Evolutionary conservation across 2,329 filamentous ascomycete species (phyloP).

Genomic region (Helicocarpus griseus): DNA sequence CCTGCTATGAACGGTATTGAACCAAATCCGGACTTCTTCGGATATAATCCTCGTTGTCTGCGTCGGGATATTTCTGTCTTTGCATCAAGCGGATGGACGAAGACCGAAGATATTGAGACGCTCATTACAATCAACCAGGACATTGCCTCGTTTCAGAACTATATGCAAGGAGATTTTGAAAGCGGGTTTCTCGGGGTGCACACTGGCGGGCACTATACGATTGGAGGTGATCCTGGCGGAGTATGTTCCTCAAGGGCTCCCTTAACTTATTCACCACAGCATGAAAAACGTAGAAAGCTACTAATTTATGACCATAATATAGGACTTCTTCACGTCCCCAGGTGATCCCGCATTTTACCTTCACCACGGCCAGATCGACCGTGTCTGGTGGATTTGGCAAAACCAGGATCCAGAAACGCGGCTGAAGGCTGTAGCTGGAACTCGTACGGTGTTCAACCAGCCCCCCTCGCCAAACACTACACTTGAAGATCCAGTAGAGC

Average conservation of each 20-base stretch:
- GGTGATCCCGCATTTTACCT: conserved; percentile 11
- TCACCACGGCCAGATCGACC: conserved; percentile 11
- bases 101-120: neutral
- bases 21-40: conserved; percentile 5
- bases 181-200: neutral
- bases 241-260: neutral
- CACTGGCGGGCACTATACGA: neutral
- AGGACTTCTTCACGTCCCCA: conserved; percentile 4
- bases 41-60: conserved; percentile 27
- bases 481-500: conserved; percentile 14
- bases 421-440: neutral
- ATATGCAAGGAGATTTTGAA: neutral
- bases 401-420: neutral
- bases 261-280: too few relatives aligned
- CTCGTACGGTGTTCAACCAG: neutral
- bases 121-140: neutral
- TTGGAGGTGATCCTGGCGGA: conserved; percentile 1
- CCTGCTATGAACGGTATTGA: conserved; percentile 10
- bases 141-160: neutral
- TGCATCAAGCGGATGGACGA: neutral
- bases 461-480: conserved; percentile 13
- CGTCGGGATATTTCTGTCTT: conserved; percentile 27
- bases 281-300: neutral
- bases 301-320: neutral
- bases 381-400: conserved; percentile 12